These are phyloP conservation scores for Xylariomycetidae sp. DNA, from an alignment of 2,329 filamentous ascomycete genomes.

Conservation along the genomic window DNA sequence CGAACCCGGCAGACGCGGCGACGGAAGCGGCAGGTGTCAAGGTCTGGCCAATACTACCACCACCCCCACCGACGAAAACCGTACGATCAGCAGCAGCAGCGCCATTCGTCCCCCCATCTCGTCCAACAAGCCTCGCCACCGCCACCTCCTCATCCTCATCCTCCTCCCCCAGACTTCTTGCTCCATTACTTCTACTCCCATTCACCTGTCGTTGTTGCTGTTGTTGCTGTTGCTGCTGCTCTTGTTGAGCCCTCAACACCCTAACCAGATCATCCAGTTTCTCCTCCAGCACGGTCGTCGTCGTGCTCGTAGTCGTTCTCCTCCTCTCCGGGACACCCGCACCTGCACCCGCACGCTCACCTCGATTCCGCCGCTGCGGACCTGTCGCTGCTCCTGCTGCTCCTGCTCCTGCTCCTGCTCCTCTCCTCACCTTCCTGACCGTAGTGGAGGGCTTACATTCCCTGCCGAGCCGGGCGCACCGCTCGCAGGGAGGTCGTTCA, in stretches of 20 bases:
- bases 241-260: slow-evolving; percentile 21
- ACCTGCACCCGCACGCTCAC: not conserved
- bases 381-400: not conserved
- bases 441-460: slow-evolving; percentile 34
- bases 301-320: no score
- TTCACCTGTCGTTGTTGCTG: not conserved
- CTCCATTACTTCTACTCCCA: no score
- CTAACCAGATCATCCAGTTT: slow-evolving; percentile 26
- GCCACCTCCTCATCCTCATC: no score
- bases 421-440: slow-evolving; percentile 21
- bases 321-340: slow-evolving; percentile 7
- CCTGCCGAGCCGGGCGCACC: slow-evolving; percentile 37
- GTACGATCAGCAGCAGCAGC: no score
- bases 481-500: no score
- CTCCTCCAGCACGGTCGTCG: slow-evolving; percentile 25
- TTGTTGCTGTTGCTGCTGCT: no score
- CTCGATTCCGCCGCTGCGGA: slow-evolving; percentile 5
- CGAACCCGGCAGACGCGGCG: slow-evolving; percentile 7
- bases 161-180: no score
- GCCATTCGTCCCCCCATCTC: no score
- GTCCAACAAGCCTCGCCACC: no score
- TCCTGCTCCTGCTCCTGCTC: not conserved
- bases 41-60: no score
- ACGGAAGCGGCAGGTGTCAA: slow-evolving; percentile 3
- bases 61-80: no score